Base-by-base conservation (phyloP, 169 alveolate genomes). In the Plasmodium knowlesi region DNA sequence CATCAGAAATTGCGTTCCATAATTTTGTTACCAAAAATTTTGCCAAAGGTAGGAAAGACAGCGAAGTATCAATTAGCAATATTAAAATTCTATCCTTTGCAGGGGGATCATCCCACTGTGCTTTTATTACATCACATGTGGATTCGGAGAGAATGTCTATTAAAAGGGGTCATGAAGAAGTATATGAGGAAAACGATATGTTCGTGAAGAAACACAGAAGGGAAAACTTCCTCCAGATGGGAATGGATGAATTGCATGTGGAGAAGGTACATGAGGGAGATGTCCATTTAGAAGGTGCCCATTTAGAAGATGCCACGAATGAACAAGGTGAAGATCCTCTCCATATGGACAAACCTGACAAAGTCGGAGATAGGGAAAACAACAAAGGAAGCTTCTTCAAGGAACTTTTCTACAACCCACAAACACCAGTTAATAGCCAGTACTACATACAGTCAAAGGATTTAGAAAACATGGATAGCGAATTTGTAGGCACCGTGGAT, bases 21-120 rank as follows among this genome's bases (percentile, higher is more conserved):
- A 71, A 73, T 6, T 84, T 73, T 32, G 74, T 84, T n/a, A 43
- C 78, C 22, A 84, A 73, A 84, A 50, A 16, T 14, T 37, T 84
- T 22, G 28, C 12, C 9, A 84, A 84, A 84, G 28, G 37, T 70
- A 84, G 54, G 50, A 83, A 19, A 39, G 54, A 71, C 8, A 22
- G 78, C n/a, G 81, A 53, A 22, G 8, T 30, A 12, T 14, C 46
- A 9, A 70, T 71, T 22, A 78, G 74, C 71, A 28, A 54, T 22
- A 50, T 88, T 14, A 34, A 79, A 78, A 88, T 88, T 57, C 46
- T 32, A 10, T 88, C 94, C 30, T 79, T 88, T 30, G 54, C 94
- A 14, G 94, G 94, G 19, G 94, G 94, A 14, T 88, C 94, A 19
- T 76, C 94, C 43, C 94, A 88, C 39, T 88, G 94, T 37, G 89